Base-by-base conservation (phyloP, 345 rosid genomes). In the Melastoma malabathricum region DNA sequence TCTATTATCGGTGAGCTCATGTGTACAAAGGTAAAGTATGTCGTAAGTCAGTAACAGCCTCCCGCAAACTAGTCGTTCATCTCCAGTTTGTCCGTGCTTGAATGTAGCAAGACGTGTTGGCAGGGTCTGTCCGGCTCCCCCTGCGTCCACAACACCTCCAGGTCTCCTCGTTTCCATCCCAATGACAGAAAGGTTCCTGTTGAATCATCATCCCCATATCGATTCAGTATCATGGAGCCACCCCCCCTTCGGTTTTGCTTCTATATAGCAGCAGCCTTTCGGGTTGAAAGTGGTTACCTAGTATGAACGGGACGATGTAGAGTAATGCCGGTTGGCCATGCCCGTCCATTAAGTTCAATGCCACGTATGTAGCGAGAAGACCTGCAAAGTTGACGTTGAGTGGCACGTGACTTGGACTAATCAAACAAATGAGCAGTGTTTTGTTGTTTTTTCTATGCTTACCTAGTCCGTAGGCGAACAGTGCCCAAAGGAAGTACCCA, bases 401-500 rank as follows among this genome's bases (percentile, higher is more conserved):
- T 31, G 20, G 43, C 38, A 31, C 25, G 2, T 22, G 38, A 31
- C 10, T 25, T 49, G 18, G n/a, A 49, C 27, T 15, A 13, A 17
- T 4, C 29, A 27, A 22, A 22, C 47, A 12, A 41, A 41, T 48
- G 52, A 34, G 52, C 8, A 49, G 23, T 14, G n/a, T 5, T 34
- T 49, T 17, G 25, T 22, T 51, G 17, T 49, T 31, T 51, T 18
- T 54, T 38, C 22, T 77, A 5, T 7, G 6, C 38, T 31, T 1
- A 92, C 98, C 97, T 61, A 84, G 75, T 69, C 98, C 90, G 38
- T 92, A 92, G 55, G 98, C 95, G 67, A 74, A 43, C 86, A 92
- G 79, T 50, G 88, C 93, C 95, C 96, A 92, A 54, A 83, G 59
- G 75, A 92, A 87, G 80, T 92, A 92, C 55, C 98, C 97, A 52